These are phyloP conservation scores for Silene conica DNA, from an alignment of 148 eudicot species.

Conservation along the genomic window DNA sequence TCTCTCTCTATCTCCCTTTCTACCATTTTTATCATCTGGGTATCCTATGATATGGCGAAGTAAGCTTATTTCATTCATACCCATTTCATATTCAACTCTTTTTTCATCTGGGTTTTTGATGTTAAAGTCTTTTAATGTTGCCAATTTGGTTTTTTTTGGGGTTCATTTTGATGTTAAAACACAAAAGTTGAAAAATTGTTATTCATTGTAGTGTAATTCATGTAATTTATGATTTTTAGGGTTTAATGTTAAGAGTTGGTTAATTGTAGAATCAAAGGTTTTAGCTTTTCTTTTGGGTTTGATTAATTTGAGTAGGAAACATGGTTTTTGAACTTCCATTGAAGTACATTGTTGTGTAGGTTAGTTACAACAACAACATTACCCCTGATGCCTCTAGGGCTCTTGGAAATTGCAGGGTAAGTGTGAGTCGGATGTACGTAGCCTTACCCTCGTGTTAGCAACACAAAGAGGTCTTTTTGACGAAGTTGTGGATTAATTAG, in stretches of 20 bases:
- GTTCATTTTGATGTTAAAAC: conserved; percentile 1
- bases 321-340: neutral
- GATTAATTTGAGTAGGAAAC: neutral
- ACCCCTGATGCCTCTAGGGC: neutral
- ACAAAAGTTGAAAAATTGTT: neutral
- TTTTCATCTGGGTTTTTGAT: neutral
- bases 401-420: neutral
- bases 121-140: no score
- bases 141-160: conserved; percentile 12
- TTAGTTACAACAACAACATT: no score
- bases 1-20: neutral
- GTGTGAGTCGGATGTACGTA: no score
- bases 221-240: conserved; percentile 19
- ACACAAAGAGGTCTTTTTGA: no score
- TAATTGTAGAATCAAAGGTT: neutral
- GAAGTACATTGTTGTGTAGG: conserved; percentile 6
- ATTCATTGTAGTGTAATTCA: neutral
- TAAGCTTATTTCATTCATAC: conserved; percentile 18
- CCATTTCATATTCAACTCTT: neutral
- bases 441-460: no score
- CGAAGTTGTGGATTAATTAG: neutral
- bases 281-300: neutral
- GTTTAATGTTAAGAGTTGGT: neutral
- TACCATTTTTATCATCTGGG: neutral
- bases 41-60: conserved; percentile 30